Base-by-base conservation (phyloP, 768 basidiomycete species). In the Boletus vinaceobasis region DNA sequence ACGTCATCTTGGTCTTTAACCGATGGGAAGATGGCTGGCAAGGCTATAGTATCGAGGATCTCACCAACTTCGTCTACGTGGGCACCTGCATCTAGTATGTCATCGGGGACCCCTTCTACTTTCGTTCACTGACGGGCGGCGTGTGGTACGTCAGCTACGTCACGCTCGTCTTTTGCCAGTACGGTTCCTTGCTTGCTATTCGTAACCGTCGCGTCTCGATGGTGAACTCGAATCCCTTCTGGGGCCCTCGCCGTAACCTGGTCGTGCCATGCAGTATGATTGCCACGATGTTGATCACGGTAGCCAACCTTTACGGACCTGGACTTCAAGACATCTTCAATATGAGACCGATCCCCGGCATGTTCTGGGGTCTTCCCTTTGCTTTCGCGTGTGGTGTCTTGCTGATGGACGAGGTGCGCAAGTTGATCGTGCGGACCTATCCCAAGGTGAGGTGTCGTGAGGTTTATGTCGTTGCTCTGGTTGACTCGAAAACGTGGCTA, bases 361-460 rank as follows among this genome's bases (percentile, higher is more conserved):
- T 75, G 64, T 79, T 75, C 58, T 79, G 78, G 77, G 69, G 73
- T 5, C 55, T 77, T 21, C 77, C 78, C 0, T 71, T 78, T 45
- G 50, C 64, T 0, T 76, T 79, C 47, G 78, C 76, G 29, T 19
- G 74, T 10, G 75, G 72, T 0, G 74, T 79, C 17, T 57, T 80
- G 56, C 59, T 64, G 0, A 68, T 79, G 66, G 79, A 80, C 53
- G 78, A 80, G 60, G 42, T 71, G 17, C 68, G 79, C 48, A 80
- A 80, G 65, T 57, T 77, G 49, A 60, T 79, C 36, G 77, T 78
- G 52, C 65, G 77, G 59, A 68, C 72, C 8, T 76, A 76, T 51
- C 77, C 77, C 2, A 73, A 75, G 65, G 77, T 76, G 53, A 65
- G 65, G 8, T 1, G 13, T 44, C 19, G 0, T 3, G n/a, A n/a